Base-by-base conservation (phyloP, 768 basidiomycete species). In the Phlebiopsis flavidoalba region DNA sequence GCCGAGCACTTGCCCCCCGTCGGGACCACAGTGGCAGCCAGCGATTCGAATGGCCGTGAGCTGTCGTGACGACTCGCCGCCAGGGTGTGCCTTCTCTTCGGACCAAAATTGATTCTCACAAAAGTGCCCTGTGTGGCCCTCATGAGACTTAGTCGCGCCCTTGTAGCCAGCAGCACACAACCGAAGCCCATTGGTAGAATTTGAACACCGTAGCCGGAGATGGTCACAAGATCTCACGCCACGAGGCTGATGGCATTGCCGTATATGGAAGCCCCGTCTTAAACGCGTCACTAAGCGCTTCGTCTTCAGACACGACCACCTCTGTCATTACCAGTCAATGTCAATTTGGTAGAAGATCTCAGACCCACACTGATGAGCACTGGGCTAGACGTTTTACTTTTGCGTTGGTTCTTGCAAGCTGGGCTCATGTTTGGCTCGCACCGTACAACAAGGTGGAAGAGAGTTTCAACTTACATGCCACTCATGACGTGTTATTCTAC, bases 391-490 rank as follows among this genome's bases (percentile, higher is more conserved):
- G 63, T 75, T n/a, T n/a, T n/a, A n/a, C n/a, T n/a, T n/a, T n/a
- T 19, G 67, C 84, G 10, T 67, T 90, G 15, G 70, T 86, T 24
- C 67, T 67, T 0, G 76, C 79, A 50, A 77, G 78, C 56, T 90
- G 85, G 80, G 65, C 69, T 1, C 89, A 96, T 64, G 88, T 95
- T 51, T 65, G 89, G 24, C 75, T 92, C 3, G 83, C 91, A 2
- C 96, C 97, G 0, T 93, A 89, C 71, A 91, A 92, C 3, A 99
- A 99, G 76, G 97, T 99, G 31, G 97, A 99, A 73, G 97, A 99
- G 75, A 91, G 89, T 68, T 98, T 98, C 79, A 95, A 89, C 65
- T 81, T 98, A 8, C 97, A 98, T 70, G 95, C 93, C 0, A 81
- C 80, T 0, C 93, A 97, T 69, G 97, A 99, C 72, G 77, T 93